Evolutionary conservation across 805 yeast genomes (phyloP).

Genomic region (Candida nitratophila): DNA sequence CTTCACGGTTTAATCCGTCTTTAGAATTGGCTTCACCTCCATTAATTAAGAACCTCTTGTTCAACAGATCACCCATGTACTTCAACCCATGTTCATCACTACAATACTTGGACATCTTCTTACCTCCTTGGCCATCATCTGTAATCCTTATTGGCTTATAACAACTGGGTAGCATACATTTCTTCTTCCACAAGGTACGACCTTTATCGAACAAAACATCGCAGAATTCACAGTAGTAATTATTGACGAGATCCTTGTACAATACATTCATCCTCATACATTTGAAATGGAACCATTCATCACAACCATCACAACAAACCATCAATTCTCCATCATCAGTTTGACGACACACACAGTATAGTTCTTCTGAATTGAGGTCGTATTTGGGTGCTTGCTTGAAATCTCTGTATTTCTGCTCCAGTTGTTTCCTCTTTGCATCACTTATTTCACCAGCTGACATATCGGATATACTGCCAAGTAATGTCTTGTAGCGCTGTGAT

Average conservation of each 20-base stretch:
- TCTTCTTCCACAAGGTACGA: slow-evolving; percentile 62
- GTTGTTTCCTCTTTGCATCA: slow-evolving; percentile 5
- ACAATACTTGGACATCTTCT: slow-evolving; percentile 61
- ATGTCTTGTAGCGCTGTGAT: too few species aligned
- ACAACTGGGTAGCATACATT: slow-evolving; percentile 61
- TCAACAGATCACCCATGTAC: slow-evolving; percentile 29
- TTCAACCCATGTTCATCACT: slow-evolving; percentile 58
- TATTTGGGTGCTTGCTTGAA: slow-evolving; percentile 29
- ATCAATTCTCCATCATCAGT: slow-evolving; percentile 77
- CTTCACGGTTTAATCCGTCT: neutral
- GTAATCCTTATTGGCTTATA: slow-evolving; percentile 38
- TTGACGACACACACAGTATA: slow-evolving; percentile 71
- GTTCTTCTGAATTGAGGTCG: slow-evolving; percentile 48
- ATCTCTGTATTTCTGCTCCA: slow-evolving; percentile 22
- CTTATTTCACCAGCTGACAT: too few species aligned
- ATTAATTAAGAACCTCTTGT: slow-evolving; percentile 10
- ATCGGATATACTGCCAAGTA: too few species aligned
- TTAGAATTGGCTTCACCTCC: neutral
- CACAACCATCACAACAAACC: slow-evolving; percentile 95
- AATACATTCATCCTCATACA: slow-evolving; percentile 57
- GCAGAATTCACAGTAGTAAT: slow-evolving; percentile 72
- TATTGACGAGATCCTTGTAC: slow-evolving; percentile 49
- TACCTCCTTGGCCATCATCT: slow-evolving; percentile 7
- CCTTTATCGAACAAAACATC: slow-evolving; percentile 40
- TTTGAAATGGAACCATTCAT: slow-evolving; percentile 86